Percentiles rank a stretch among this genome's conserved stretches.
Conservation (phyloP, 1,284 basidiomycete genomes). For the Porogramme epimiltina region DNA sequence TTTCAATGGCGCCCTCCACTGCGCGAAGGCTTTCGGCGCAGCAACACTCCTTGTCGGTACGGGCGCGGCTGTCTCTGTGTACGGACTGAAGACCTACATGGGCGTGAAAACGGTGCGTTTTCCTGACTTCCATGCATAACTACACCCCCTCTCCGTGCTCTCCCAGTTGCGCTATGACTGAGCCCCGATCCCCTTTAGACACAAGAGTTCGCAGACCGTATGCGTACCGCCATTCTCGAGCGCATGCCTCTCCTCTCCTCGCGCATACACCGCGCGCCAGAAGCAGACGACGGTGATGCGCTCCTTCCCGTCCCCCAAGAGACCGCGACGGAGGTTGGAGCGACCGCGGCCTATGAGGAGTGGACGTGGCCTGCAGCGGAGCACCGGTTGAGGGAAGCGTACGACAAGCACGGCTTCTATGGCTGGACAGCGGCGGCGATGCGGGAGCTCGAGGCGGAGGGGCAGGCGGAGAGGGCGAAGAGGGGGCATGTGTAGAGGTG, state of each 20-base stretch:
- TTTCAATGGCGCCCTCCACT: slow-evolving; percentile 44
- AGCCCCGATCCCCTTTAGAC: slow-evolving; percentile 40
- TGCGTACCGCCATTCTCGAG: slow-evolving; percentile 46
- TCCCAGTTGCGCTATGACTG: no score
- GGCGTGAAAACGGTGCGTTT: slow-evolving; percentile 42
- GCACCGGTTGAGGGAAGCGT: slow-evolving; percentile 51
- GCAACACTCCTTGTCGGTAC: slow-evolving; percentile 44
- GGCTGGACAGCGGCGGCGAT: slow-evolving; percentile 52
- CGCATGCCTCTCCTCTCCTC: slow-evolving; percentile 50
- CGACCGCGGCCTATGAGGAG: slow-evolving; percentile 10
- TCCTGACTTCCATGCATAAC: no score
- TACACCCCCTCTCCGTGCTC: no score
- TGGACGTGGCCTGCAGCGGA: slow-evolving; percentile 58
- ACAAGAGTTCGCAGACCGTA: slow-evolving; percentile 53
- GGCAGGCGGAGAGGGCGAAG: slow-evolving; percentile 44
- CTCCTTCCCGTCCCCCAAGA: slow-evolving; percentile 3
- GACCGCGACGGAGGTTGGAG: not conserved
- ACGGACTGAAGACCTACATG: slow-evolving; percentile 40
- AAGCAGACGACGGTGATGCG: slow-evolving; percentile 35
- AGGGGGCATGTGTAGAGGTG: slow-evolving; percentile 26
- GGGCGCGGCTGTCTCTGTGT: slow-evolving; percentile 36
- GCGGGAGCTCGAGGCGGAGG: slow-evolving; percentile 58
- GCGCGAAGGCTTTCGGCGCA: slow-evolving; percentile 46
- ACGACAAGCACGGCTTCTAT: slow-evolving; percentile 54
- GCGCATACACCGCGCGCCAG: slow-evolving; percentile 49